Conservation (phyloP, 495 filamentous ascomycete genomes). For the Aspergillus sclerotioniger region DNA sequence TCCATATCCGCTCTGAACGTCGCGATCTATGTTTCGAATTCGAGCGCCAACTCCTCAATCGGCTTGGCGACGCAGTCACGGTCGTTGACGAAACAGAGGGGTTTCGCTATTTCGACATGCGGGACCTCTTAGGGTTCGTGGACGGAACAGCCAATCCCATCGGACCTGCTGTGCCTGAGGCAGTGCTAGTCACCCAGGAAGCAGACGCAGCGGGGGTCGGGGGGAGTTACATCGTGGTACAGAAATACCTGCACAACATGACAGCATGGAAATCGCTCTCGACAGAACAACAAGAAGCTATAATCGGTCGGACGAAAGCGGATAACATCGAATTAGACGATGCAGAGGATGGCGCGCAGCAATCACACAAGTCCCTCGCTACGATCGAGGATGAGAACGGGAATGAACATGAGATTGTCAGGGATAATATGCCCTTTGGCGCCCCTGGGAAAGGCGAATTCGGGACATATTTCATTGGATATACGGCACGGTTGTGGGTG, state of each 20-base stretch:
- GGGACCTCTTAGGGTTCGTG: conserved; percentile 59
- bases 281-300: conserved; percentile 52
- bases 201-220: conserved; percentile 36
- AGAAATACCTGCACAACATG: conserved; percentile 58
- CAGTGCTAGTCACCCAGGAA: conserved; percentile 43
- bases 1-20: conserved; percentile 57
- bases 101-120: conserved; percentile 59
- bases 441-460: conserved; percentile 51
- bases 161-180: conserved; percentile 41
- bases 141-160: conserved; percentile 60
- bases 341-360: conserved; percentile 42
- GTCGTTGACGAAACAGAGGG: conserved; percentile 54
- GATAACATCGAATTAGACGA: conserved; percentile 58
- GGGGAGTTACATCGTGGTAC: conserved; percentile 57
- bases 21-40: conserved; percentile 59
- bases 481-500: conserved; percentile 54
- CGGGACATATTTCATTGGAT: conserved; percentile 61
- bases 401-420: conserved; percentile 50
- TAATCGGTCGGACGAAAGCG: conserved; percentile 56
- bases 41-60: conserved; percentile 51
- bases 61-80: conserved; percentile 43
- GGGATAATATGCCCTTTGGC: conserved; percentile 62
- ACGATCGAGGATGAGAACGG: conserved; percentile 54
- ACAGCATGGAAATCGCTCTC: conserved; percentile 44
- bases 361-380: conserved; percentile 52